phyloP scores from a whole-genome alignment of 75 land plant species.

The Sequoia sempervirens region DNA sequence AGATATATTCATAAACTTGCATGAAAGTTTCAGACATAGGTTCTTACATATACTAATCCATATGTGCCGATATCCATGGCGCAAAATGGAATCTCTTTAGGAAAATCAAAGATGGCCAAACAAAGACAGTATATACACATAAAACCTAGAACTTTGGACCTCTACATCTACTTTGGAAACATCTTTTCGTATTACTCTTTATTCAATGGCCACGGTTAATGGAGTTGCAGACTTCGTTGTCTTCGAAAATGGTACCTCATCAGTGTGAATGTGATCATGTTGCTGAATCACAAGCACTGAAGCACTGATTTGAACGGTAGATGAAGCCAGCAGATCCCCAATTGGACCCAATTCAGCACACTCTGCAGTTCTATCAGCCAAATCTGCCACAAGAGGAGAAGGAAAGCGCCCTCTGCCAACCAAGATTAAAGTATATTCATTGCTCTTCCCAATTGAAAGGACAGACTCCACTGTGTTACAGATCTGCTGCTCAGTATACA shows the following conservation, averaged over 20 bases:
- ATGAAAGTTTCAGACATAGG: too few relatives aligned
- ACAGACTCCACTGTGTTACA: constrained; percentile 20
- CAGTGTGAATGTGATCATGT: constrained; percentile 18
- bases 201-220: not conserved
- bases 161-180: not conserved
- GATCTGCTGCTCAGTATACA: constrained; percentile 32
- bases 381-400: constrained; percentile 10
- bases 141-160: too few relatives aligned
- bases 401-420: constrained; percentile 49
- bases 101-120: not conserved
- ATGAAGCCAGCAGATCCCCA: constrained; percentile 33
- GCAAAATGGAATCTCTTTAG: not conserved
- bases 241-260: constrained; percentile 1
- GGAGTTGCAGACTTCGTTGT: not conserved
- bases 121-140: not conserved
- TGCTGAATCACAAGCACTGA: constrained; percentile 55
- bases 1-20: too few relatives aligned
- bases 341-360: constrained; percentile 62
- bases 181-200: not conserved
- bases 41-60: too few relatives aligned
- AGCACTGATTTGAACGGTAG: constrained; percentile 17
- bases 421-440: constrained; percentile 33
- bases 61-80: too few relatives aligned
- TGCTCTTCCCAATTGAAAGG: constrained; percentile 15
- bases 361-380: constrained; percentile 33